Percentiles rank a stretch among this genome's conserved stretches.
Conservation (phyloP, 331 rosid species). For the Saraca asoca region DNA sequence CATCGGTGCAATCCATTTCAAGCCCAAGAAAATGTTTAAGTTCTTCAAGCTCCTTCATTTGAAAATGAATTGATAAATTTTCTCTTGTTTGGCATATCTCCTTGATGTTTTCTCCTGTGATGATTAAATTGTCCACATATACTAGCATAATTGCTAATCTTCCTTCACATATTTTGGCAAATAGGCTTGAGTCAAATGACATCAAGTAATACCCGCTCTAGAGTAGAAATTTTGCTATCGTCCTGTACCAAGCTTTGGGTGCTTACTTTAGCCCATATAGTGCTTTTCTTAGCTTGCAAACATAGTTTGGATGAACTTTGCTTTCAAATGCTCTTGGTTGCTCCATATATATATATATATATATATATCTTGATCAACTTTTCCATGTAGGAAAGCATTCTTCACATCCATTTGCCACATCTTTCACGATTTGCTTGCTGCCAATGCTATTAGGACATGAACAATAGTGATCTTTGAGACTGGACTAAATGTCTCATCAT, state of each 20-base stretch:
- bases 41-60: background rate
- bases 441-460: background rate
- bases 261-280: too few relatives aligned
- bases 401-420: background rate
- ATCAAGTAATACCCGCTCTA: too few relatives aligned
- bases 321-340: background rate
- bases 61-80: background rate
- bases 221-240: too few relatives aligned
- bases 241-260: too few relatives aligned
- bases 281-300: background rate
- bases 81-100: background rate
- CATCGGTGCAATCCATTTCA: background rate
- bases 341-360: background rate
- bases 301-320: too few relatives aligned
- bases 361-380: background rate
- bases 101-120: background rate
- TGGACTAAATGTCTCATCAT: too few relatives aligned
- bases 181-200: too few relatives aligned
- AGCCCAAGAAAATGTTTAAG: too few relatives aligned
- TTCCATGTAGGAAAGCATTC: background rate
- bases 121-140: background rate
- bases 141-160: background rate
- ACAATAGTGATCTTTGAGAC: background rate
- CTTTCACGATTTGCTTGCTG: background rate
- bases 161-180: too few relatives aligned